Percentiles rank a stretch among this genome's conserved stretches.
Conservation (phyloP, 768 basidiomycete species). For the Arthromyces matolae region DNA sequence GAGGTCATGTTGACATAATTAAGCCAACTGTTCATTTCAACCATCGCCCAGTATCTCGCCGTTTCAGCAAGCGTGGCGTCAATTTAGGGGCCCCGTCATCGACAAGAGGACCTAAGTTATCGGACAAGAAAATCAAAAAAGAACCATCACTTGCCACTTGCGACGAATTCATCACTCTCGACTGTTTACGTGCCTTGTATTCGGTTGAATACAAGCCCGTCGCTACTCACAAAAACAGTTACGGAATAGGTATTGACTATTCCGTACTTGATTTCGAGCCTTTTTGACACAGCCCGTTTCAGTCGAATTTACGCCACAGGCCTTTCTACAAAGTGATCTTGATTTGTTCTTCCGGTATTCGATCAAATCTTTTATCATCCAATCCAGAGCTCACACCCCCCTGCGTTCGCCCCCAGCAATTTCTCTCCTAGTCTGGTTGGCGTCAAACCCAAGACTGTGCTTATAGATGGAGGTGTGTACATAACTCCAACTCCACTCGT, state of each 20-base stretch:
- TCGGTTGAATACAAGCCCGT: slow-evolving; percentile 23
- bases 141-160: slow-evolving; percentile 15
- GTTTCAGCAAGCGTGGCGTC: slow-evolving; percentile 16
- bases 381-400: not conserved
- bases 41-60: slow-evolving; percentile 23
- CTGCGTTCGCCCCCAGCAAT: slow-evolving; percentile 24
- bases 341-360: slow-evolving; percentile 38
- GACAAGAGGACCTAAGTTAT: slow-evolving; percentile 7
- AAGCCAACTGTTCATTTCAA: slow-evolving; percentile 43
- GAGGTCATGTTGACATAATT: slow-evolving; percentile 39
- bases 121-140: not conserved
- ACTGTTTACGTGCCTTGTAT: slow-evolving; percentile 28
- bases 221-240: slow-evolving; percentile 24
- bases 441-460: slow-evolving; percentile 28
- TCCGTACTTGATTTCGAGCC: not conserved
- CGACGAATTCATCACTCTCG: slow-evolving; percentile 25
- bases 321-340: slow-evolving; percentile 9
- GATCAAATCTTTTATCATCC: not conserved
- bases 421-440: slow-evolving; percentile 37
- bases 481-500: not conserved
- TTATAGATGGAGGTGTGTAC: slow-evolving; percentile 31
- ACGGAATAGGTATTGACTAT: slow-evolving; percentile 22
- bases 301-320: slow-evolving; percentile 13
- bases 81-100: slow-evolving; percentile 8
- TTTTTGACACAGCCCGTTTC: not conserved